Base-by-base conservation (phyloP, 2,329 filamentous ascomycete species). In the Albifimbria verrucaria region DNA sequence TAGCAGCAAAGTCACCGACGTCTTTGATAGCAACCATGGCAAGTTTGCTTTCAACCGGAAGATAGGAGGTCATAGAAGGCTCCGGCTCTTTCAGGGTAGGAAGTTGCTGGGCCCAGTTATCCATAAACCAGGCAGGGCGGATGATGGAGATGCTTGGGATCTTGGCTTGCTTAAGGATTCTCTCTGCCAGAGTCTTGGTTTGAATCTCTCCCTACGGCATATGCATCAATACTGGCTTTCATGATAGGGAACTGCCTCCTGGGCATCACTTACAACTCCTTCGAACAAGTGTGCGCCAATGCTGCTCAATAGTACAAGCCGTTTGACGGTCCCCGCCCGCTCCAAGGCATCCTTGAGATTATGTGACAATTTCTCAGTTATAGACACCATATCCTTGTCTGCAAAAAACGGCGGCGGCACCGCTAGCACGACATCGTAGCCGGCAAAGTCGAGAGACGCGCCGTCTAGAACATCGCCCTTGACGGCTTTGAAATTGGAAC, bases 91-190 rank as follows among this genome's bases (percentile, higher is more conserved):
- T 46, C n/a, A 64, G 20, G 1, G 57, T 62, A 47, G 59, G 52
- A 11, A 64, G 22, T 5, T 47, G 46, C 26, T 44, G 43, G 9
- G 48, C 56, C 62, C 61, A 65, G 51, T 64, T 64, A 52, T 65
- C 61, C 60, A 65, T 64, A 36, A 65, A 65, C 49, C 61, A 65
- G 3, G 43, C 45, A 25, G 52, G 53, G 11, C 63, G 57, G 21
- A 65, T 52, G 39, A 64, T 57, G 17, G 60, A 53, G 2, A 62
- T 39, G 22, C n/a, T 15, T 4, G 42, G 42, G n/a, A 44, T 20
- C 18, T 10, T 23, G 42, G 42, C 22, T 15, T 44, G 11, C n/a
- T 44, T 44, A 17, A 44, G 15, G 4, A 44, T 20, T 23, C n/a
- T 44, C 44, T 65, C 63, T 12, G 60, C 57, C 7, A 46, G 55